A percentile compares a stretch with the other conserved stretches of the same genome.
These are phyloP conservation scores for Xylaria multiplex DNA, from an alignment of 2,329 filamentous ascomycete species.

Conservation along the genomic window DNA sequence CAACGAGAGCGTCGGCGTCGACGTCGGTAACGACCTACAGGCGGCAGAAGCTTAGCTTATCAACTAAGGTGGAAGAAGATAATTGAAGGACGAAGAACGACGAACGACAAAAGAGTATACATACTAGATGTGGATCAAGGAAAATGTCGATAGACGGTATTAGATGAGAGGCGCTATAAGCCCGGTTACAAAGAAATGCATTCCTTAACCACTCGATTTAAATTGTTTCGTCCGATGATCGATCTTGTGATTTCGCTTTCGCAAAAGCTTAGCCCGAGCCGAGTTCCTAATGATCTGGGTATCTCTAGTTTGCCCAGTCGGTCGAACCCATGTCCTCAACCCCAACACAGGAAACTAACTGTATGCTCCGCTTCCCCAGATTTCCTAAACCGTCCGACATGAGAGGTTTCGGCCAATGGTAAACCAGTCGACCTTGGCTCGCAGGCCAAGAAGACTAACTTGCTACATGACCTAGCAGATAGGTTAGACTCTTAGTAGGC, in stretches of 20 bases:
- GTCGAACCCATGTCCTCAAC: conserved; percentile 12
- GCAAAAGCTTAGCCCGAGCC: background rate
- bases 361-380: conserved; percentile 33
- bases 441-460: conserved; percentile 19
- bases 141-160: conserved; percentile 41
- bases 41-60: conserved; percentile 29
- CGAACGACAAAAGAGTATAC: conserved; percentile 26
- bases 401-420: conserved; percentile 30
- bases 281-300: background rate
- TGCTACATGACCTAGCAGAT: background rate
- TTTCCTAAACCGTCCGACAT: conserved; percentile 39
- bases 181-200: conserved; percentile 35
- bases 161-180: conserved; percentile 38
- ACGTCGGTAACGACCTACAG: conserved; percentile 14
- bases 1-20: too few relatives aligned
- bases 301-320: background rate
- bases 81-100: conserved; percentile 26
- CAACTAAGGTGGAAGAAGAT: conserved; percentile 27
- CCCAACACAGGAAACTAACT: conserved; percentile 7
- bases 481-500: too few relatives aligned
- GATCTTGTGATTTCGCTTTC: too few relatives aligned
- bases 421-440: conserved; percentile 22
- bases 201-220: background rate
- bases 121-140: conserved; percentile 21
- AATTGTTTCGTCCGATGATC: too few relatives aligned